Evolutionary conservation across 2,329 filamentous ascomycete genomes (phyloP).

Genomic region (Tetracladium maxilliforme): DNA sequence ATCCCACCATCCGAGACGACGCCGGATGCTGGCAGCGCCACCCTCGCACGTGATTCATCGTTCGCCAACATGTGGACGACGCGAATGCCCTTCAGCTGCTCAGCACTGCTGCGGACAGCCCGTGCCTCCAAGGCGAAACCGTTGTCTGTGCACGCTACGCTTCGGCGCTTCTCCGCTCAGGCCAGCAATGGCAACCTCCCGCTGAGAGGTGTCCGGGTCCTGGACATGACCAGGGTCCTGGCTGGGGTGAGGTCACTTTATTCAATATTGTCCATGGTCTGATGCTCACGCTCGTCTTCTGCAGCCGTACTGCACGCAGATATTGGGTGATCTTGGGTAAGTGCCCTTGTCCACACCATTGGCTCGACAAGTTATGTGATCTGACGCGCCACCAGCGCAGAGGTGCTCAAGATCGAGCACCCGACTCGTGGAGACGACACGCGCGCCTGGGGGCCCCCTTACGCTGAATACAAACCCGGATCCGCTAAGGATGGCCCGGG

Average conservation of each 20-base stretch:
- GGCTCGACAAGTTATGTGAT: constrained; percentile 17
- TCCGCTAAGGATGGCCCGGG: constrained; percentile 53
- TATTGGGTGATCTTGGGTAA: constrained; percentile 89
- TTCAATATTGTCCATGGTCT: constrained; percentile 1
- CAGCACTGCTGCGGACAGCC: too few relatives aligned
- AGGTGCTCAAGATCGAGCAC: constrained; percentile 96
- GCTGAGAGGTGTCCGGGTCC: constrained; percentile 71
- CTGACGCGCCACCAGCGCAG: too few relatives aligned
- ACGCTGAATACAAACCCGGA: constrained; percentile 58
- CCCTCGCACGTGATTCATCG: too few relatives aligned
- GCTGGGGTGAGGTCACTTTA: constrained; percentile 60
- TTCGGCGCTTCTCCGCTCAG: too few relatives aligned
- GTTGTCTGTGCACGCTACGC: too few relatives aligned
- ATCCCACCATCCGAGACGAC: too few relatives aligned
- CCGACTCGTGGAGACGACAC: constrained; percentile 86
- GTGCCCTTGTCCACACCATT: constrained; percentile 15
- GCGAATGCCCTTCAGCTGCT: too few relatives aligned
- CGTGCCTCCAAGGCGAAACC: too few relatives aligned
- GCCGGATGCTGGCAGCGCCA: too few relatives aligned
- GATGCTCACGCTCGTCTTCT: constrained; percentile 3
- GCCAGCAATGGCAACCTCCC: constrained; percentile 37
- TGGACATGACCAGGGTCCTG: constrained; percentile 94
- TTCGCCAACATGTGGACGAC: too few relatives aligned
- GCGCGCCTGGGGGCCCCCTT: constrained; percentile 90
- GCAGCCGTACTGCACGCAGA: constrained; percentile 94